Evolutionary conservation across 192 early-diverging fungal genomes (phyloP), one percentile per base, ranked within the genome.

Genomic region (Podila epigama): DNA sequence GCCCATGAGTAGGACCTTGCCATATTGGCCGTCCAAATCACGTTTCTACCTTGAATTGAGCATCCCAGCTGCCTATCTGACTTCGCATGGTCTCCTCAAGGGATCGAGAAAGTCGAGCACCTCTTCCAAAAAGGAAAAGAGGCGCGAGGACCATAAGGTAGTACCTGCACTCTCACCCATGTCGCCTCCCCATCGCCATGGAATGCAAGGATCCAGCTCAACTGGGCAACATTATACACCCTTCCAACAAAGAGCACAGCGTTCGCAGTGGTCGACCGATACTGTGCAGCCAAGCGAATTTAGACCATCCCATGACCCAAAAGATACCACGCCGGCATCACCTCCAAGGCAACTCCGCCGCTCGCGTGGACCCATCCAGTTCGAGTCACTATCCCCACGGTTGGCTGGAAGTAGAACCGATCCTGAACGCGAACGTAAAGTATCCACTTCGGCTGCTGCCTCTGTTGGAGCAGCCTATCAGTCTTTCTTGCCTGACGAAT

Each of bases 11-110:
- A 65, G 68, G 28, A 58, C 32, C 3, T 39, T 77, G 0, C 73
- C 73, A 0, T 77, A 77, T 33, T 77, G 73, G 73, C 73, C 73
- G 1, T 31, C 66, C 11, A 77, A 68, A 27, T 77, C 73, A 0
- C 41, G 54, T 7, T 77, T 77, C 52, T 63, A 50, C 12, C 60
- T 77, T 0, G 73, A 77, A 18, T 34, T 77, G 54, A 58, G 65
- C 33, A 68, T 77, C n/a, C 66, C 73, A 9, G 66, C 73, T 5
- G 73, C 73, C 12, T 68, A 77, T 22, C 34, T 77, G 16, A 77
- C 73, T 25, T 64, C 73, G 5, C 52, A 48, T 3, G 73, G 73
- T 8, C 27, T 77, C 1, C 28, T 77, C n/a, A 77, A 77, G 18
- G 66, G 73, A 25, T 59, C 58, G 15, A n/a, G 11, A 16, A 40